Evolutionary conservation across 805 yeast species (phyloP).

Genomic region (Ogataea minuta): DNA sequence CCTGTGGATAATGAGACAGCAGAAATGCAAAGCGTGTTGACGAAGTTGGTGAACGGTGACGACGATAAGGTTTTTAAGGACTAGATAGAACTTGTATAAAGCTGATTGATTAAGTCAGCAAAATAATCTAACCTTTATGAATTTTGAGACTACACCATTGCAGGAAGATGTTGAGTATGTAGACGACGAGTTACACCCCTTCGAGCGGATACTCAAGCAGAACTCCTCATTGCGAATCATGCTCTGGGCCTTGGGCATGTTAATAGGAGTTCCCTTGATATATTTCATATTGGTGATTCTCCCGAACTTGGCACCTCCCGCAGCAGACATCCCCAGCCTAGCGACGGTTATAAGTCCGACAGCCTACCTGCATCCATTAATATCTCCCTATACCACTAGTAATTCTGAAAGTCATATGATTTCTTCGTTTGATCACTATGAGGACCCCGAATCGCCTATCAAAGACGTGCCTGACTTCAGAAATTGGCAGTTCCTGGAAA

Average conservation of each 20-base stretch:
- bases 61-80: slow-evolving; percentile 8
- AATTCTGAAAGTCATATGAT: slow-evolving; percentile 5
- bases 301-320: slow-evolving; percentile 35
- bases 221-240: slow-evolving; percentile 12
- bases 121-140: slow-evolving; percentile 4
- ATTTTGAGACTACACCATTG: slow-evolving; percentile 9
- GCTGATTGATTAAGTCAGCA: slow-evolving; percentile 1
- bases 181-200: slow-evolving; percentile 10
- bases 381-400: slow-evolving; percentile 12
- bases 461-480: slow-evolving; percentile 28
- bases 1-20: slow-evolving; percentile 61
- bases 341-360: slow-evolving; percentile 22
- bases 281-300: slow-evolving; percentile 30
- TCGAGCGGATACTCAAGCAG: slow-evolving; percentile 4
- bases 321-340: slow-evolving; percentile 27
- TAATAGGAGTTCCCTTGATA: slow-evolving; percentile 23
- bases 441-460: slow-evolving; percentile 27
- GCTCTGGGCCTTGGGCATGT: slow-evolving; percentile 8
- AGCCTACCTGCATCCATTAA: slow-evolving; percentile 33
- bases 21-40: slow-evolving; percentile 47
- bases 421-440: not conserved
- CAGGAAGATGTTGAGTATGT: slow-evolving; percentile 17
- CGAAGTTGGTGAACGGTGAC: slow-evolving; percentile 18
- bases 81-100: slow-evolving; percentile 7
- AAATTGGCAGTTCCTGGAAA: slow-evolving; percentile 19